A percentile compares a stretch with the other conserved stretches of the same genome.
Conservation (phyloP, 1,284 basidiomycete genomes). For the Sporisorium sorghi region DNA sequence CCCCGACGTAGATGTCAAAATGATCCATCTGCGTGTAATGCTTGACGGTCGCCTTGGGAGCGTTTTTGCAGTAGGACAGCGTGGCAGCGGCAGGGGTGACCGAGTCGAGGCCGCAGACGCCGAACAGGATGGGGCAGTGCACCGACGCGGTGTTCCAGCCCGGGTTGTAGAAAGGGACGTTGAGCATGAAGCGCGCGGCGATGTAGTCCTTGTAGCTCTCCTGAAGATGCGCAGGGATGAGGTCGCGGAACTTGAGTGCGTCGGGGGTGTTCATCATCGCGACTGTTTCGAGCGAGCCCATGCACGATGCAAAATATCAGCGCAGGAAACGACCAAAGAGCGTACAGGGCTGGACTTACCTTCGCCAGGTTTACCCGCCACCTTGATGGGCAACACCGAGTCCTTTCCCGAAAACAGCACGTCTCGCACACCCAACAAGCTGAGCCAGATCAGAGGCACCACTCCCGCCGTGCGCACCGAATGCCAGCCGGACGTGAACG, state of each 20-base stretch:
- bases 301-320: too few species aligned
- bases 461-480: slow-evolving; percentile 33
- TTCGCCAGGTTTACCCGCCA: slow-evolving; percentile 51
- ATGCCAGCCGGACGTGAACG: slow-evolving; percentile 57
- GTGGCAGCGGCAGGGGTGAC: slow-evolving; percentile 53
- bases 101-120: slow-evolving; percentile 58
- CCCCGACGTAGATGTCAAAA: slow-evolving; percentile 60
- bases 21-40: slow-evolving; percentile 55
- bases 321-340: too few species aligned
- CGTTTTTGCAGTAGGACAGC: slow-evolving; percentile 50
- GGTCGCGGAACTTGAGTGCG: slow-evolving; percentile 4
- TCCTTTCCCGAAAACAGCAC: slow-evolving; percentile 36
- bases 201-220: slow-evolving; percentile 23
- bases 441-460: slow-evolving; percentile 20
- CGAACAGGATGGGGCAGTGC: slow-evolving; percentile 60
- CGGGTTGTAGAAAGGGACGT: slow-evolving; percentile 51
- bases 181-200: slow-evolving; percentile 52
- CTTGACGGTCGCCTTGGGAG: slow-evolving; percentile 46
- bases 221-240: slow-evolving; percentile 28
- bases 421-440: slow-evolving; percentile 43
- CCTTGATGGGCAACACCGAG: slow-evolving; percentile 29
- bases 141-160: slow-evolving; percentile 50
- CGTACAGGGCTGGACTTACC: too few species aligned
- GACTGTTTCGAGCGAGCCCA: too few species aligned
- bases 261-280: slow-evolving; percentile 58